A percentile compares a stretch with the other conserved stretches of the same genome.
These are phyloP conservation scores for Ustanciosporium gigantosporum DNA, from an alignment of 1,284 basidiomycete genomes.

Conservation along the genomic window DNA sequence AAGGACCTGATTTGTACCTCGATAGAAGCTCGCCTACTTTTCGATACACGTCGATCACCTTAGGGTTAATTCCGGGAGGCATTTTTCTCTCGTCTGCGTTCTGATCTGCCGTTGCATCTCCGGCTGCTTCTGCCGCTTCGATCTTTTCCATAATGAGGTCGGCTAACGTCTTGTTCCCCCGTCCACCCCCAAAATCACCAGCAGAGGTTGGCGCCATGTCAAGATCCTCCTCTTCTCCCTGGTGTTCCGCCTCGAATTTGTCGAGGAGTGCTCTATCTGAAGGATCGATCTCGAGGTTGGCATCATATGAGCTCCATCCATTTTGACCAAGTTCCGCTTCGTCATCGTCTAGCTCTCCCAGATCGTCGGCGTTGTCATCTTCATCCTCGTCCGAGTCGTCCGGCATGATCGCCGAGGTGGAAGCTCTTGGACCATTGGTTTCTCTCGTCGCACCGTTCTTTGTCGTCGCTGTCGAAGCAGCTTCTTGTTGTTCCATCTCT, in stretches of 20 bases:
- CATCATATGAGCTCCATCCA: conserved; percentile 46
- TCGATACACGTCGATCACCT: conserved; percentile 86
- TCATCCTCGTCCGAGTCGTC: conserved; percentile 58
- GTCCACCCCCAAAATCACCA: conserved; percentile 10
- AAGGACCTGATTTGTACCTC: conserved; percentile 89
- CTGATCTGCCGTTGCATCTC: conserved; percentile 18
- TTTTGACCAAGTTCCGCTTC: conserved; percentile 52
- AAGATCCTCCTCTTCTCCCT: conserved; percentile 7
- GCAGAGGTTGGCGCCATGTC: conserved; percentile 3
- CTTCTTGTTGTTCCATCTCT: conserved; percentile 45
- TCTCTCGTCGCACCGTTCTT: conserved; percentile 49
- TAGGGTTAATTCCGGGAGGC: conserved; percentile 86
- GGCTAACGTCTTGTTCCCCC: conserved; percentile 67
- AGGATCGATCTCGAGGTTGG: conserved; percentile 55
- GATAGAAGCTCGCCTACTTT: conserved; percentile 85
- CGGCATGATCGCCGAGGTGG: conserved; percentile 62
- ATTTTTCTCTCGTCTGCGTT: conserved; percentile 56
- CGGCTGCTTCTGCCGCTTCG: conserved; percentile 63
- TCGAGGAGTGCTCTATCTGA: conserved; percentile 55
- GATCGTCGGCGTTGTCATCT: conserved; percentile 46
- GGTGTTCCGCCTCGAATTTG: conserved; percentile 44
- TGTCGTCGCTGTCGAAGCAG: conserved; percentile 16
- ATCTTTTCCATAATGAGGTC: conserved; percentile 96
- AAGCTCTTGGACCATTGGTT: conserved; percentile 55
- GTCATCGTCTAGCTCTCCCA: conserved; percentile 47